A percentile compares a stretch with the other conserved stretches of the same genome.
These are phyloP conservation scores for Platanus orientalis DNA, from an alignment of 164 flowering plant genomes.

Conservation along the genomic window DNA sequence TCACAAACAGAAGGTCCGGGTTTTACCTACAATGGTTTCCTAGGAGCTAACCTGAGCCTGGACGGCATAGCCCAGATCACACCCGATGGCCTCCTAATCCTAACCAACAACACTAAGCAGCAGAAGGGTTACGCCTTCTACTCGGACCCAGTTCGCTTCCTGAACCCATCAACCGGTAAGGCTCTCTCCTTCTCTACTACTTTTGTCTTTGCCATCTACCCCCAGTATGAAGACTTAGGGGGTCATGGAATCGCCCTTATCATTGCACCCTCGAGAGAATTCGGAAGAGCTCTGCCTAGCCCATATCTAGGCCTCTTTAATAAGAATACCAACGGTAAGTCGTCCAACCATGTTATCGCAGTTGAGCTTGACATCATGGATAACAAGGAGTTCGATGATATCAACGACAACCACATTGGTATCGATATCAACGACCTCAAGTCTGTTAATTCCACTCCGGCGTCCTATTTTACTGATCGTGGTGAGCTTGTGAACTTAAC, in stretches of 20 bases:
- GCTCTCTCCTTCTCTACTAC: constrained; percentile 31
- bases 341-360: constrained; percentile 28
- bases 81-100: too few species aligned
- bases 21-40: constrained; percentile 7
- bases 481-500: constrained; percentile 12
- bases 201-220: too few species aligned
- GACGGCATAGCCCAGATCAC: too few species aligned
- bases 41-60: too few species aligned
- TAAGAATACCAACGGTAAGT: too few species aligned
- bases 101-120: constrained; percentile 8
- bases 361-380: constrained; percentile 33
- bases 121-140: constrained; percentile 29
- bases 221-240: constrained; percentile 20
- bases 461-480: neutral
- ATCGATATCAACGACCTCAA: constrained; percentile 24
- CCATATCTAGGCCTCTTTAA: too few species aligned
- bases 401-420: constrained; percentile 33
- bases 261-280: constrained; percentile 17
- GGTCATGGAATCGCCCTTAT: constrained; percentile 39
- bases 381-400: constrained; percentile 15
- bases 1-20: neutral
- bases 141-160: constrained; percentile 6
- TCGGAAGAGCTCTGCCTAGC: neutral
- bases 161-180: constrained; percentile 8
- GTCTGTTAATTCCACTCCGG: too few species aligned